phyloP scores from a whole-genome alignment of 768 basidiomycete genomes.

The Dioszegia hungarica region DNA sequence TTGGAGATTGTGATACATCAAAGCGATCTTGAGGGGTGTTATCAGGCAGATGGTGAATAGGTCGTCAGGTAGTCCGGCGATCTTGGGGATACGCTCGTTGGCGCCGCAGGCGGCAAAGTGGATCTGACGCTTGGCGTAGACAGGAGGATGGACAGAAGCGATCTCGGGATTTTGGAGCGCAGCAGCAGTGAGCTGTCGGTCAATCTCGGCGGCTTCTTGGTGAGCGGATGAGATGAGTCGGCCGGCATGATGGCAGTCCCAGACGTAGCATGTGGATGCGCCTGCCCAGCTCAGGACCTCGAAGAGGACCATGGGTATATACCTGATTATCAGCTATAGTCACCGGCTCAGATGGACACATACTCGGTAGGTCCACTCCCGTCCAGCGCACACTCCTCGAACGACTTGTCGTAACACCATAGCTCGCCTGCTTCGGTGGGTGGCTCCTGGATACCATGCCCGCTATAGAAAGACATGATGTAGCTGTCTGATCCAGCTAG shows the following conservation, averaged over 20 bases:
- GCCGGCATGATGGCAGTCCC: constrained; percentile 39
- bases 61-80: constrained; percentile 38
- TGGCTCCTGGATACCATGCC: constrained; percentile 44
- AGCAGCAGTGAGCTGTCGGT: constrained; percentile 32
- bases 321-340: constrained; percentile 14
- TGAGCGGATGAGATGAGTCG: constrained; percentile 35
- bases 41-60: constrained; percentile 37
- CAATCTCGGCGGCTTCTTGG: constrained; percentile 39
- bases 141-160: constrained; percentile 25
- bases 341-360: constrained; percentile 5
- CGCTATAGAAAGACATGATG: constrained; percentile 33
- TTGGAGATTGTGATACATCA: constrained; percentile 34
- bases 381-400: constrained; percentile 32
- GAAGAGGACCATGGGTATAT: constrained; percentile 44
- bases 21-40: constrained; percentile 28
- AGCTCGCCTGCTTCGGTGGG: constrained; percentile 44
- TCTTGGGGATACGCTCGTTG: constrained; percentile 22
- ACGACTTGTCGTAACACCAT: constrained; percentile 40
- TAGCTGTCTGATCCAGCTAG: constrained; percentile 34
- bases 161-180: constrained; percentile 25
- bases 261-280: constrained; percentile 35
- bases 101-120: constrained; percentile 41
- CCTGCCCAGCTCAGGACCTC: constrained; percentile 42
- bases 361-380: constrained; percentile 38
- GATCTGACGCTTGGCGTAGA: constrained; percentile 37